Conservation (phyloP, 2,329 filamentous ascomycete species). For the Penicillium sp. region DNA sequence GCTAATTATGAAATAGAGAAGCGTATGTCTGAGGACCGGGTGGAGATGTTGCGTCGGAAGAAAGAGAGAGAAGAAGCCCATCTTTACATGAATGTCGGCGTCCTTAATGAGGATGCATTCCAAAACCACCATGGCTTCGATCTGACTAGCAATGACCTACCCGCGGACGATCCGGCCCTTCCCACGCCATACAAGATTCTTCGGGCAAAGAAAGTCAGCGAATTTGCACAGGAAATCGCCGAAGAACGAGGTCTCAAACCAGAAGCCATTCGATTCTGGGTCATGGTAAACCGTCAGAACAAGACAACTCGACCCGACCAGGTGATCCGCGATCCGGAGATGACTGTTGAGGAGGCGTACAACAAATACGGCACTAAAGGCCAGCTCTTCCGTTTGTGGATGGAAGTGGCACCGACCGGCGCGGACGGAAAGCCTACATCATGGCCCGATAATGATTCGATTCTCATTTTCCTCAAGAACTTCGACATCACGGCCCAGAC, state of each 20-base stretch:
- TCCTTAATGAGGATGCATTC: constrained; percentile 81
- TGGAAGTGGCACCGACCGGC: constrained; percentile 71
- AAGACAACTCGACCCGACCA: constrained; percentile 92
- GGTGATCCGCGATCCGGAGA: constrained; percentile 73
- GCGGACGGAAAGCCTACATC: constrained; percentile 65
- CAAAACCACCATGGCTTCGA: constrained; percentile 80
- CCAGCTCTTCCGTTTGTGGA: constrained; percentile 74
- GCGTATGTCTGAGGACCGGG: constrained; percentile 78
- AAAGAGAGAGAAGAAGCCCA: constrained; percentile 95
- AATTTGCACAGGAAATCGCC: constrained; percentile 71
- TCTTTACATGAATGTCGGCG: constrained; percentile 80
- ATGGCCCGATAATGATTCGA: constrained; percentile 63
- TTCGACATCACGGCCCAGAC: constrained; percentile 78
- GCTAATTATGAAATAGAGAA: constrained; percentile 53
- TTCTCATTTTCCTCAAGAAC: constrained; percentile 88
- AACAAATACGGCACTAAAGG: constrained; percentile 68
- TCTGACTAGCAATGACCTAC: constrained; percentile 67
- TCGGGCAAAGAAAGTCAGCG: constrained; percentile 70
- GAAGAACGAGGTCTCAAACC: constrained; percentile 67
- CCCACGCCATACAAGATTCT: constrained; percentile 73
- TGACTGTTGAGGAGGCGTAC: constrained; percentile 74
- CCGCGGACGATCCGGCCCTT: constrained; percentile 63
- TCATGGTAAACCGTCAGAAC: constrained; percentile 98
- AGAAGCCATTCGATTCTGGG: constrained; percentile 78
- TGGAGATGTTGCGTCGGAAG: constrained; percentile 69